Base-by-base conservation (phyloP, 1,284 basidiomycete genomes). In the Austropuccinia psidii region DNA sequence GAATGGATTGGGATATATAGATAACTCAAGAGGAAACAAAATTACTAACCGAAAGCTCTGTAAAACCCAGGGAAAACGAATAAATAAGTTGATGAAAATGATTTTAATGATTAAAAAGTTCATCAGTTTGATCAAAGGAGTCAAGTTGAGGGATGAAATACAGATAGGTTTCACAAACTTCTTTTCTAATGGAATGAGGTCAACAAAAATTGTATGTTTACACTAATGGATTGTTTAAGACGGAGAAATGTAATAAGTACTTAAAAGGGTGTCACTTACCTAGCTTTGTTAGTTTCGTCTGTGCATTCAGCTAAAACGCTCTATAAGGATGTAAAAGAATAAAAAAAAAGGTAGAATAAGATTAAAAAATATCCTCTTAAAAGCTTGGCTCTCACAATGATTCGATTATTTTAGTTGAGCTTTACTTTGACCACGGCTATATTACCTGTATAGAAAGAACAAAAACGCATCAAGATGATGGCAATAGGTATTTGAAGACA, bases 241-340 rank as follows among this genome's bases (percentile, higher is more conserved):
- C n/a, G n/a, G n/a, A n/a, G n/a, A n/a, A n/a, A n/a, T n/a, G n/a
- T n/a, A n/a, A n/a, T n/a, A n/a, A n/a, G n/a, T n/a, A n/a, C n/a
- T 55, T 6, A 29, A 2, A 47, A 57, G 24, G 7, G 41, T 13
- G 21, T 43, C 17, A 52, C 57, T 11, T 49, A 72, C 69, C 58
- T 41, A 52, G 69, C 69, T 62, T 72, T 61, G 41, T 72, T 72
- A 7, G 69, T 72, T 21, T 62, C 57, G 37, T 72, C 69, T 37
- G 69, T 72, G 27, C 61, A 31, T 41, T 72, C 69, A 31, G 58
- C 69, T 47, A 72, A 9, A 8, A 72, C 55, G 19, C 67, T 60
- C 67, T 70, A 19, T 33, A n/a, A 55, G 2, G 37, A 57, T 33
- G 54, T 61, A 15, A 21, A 52, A 17, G 15, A 21, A 13, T 15